A percentile compares a stretch with the other conserved stretches of the same genome.
phyloP scores from a whole-genome alignment of 768 basidiomycete species.

The Boletus rex-veris region DNA sequence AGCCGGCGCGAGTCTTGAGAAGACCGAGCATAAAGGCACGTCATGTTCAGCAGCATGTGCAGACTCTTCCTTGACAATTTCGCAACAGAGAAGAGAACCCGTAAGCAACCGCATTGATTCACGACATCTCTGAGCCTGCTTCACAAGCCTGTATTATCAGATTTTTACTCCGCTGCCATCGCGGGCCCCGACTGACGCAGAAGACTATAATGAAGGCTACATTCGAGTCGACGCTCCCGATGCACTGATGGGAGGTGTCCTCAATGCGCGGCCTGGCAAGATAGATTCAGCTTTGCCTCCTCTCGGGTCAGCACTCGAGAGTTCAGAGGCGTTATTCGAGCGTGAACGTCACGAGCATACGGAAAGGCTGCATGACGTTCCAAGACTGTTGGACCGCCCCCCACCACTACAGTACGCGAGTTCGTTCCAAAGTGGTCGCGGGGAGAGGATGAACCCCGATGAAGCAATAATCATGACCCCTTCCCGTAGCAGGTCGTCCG shows the following conservation, averaged over 20 bases:
- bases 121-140: constrained; percentile 1
- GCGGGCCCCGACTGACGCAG: constrained; percentile 31
- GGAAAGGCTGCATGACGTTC: constrained; percentile 15
- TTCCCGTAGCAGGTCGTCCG: constrained; percentile 19
- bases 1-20: constrained; percentile 22
- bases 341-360: constrained; percentile 20
- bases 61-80: constrained; percentile 11
- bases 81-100: constrained; percentile 30
- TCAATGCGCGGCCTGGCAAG: constrained; percentile 32
- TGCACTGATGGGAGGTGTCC: constrained; percentile 31
- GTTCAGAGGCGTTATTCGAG: constrained; percentile 23
- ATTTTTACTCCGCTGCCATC: constrained; percentile 33
- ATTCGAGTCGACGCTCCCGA: constrained; percentile 31
- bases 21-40: constrained; percentile 28
- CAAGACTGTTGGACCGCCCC: constrained; percentile 25
- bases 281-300: constrained; percentile 20
- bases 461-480: constrained; percentile 22
- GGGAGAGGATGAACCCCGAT: constrained; percentile 13
- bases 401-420: constrained; percentile 13
- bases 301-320: constrained; percentile 18
- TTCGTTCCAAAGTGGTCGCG: constrained; percentile 22
- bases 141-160: constrained; percentile 14
- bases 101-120: constrained; percentile 17
- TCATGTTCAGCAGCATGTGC: background rate
- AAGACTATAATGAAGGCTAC: constrained; percentile 31